Base-by-base conservation (phyloP, 345 rosid species). In the Raphanus sativus region DNA sequence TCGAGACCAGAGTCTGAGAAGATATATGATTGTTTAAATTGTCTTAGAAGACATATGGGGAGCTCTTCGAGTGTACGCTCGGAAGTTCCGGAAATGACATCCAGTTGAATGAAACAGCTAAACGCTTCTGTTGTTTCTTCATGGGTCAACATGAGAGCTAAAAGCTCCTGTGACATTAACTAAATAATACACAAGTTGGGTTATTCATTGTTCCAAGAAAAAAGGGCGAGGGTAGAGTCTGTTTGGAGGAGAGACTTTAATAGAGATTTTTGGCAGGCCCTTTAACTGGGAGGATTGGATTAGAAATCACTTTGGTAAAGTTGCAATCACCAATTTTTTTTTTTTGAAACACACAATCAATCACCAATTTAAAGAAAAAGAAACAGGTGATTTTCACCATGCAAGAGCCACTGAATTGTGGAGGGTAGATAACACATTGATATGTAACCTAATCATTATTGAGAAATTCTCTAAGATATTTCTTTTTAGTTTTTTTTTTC, bases 1-100 rank as follows among this genome's bases (percentile, higher is more conserved):
- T 86, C 93, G 16, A 93, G 85, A 80, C 83, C 85, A 15, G 80
- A 83, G 75, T 79, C 80, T 29, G 73, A 78, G 68, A 73, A 78
- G 70, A 81, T 90, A 7, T 85, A 89, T 72, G 87, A 84, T 75
- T 88, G 26, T 24, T 8, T 16, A 16, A 8, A 55, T 16, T 55
- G 60, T 17, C 26, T 55, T 55, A 9, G 26, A 16, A 55, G 26
- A 8, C 60, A 55, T 17, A 55, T 55, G 60, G 26, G 60, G 28
- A 55, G 25, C 60, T 55, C 10, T 9, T 17, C 17, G 59, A 17
- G 26, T 54, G 59, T 54, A 54, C 59, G 21, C 25, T 16, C 26
- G 60, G 26, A 17, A 55, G 26, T 17, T 55, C 60, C 8, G 24
- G 24, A 52, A 17, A 55, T 55, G 26, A 17, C 28, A 55, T 8